Evolutionary conservation across 345 rosid species (phyloP), one percentile per base, ranked within the genome.

Genomic region (Citrus australasica): DNA sequence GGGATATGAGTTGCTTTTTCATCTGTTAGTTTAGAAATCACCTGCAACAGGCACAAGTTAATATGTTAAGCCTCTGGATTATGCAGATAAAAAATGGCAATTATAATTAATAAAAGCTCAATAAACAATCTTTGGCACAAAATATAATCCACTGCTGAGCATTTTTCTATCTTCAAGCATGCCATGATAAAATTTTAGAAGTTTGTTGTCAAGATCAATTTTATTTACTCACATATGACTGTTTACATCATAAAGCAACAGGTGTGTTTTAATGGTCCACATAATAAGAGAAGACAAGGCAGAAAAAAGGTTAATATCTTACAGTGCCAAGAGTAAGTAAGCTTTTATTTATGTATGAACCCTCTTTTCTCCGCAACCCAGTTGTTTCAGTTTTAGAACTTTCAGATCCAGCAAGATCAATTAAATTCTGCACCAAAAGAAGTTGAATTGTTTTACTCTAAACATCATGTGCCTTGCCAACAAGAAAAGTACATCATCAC

Each of bases 351-450:
- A 91, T 91, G 78, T 84, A 91, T 53, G 93, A 91, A 32, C 95
- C 95, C 81, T 91, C 95, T 75, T 91, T 91, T 82, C 93, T 89
- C 73, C 93, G 83, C 83, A 89, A 67, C 40, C 95, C 93, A 79
- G 89, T 91, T 65, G 95, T 91, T 81, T 91, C 95, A 73, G 90
- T 83, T 81, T 91, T 91, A 24, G 95, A 91, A 80, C 95, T 91
- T 81, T 91, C 95, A 66, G 95, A 91, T 73, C 95, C 95, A 27
- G 95, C 92, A 65, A 91, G 92, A 84, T 91, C 95, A 80, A 89
- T 91, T 72, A 91, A 84, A 78, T 91, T 80, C 93, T 89, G 88
- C 82, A 81, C 73, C 62, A 75, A 42, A 78, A 69, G 28, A 53
- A 17, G 8, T 35, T 22, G 42, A 58, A 71, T 64, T 78, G 53